These are phyloP conservation scores for Polysphondylium violaceum DNA, from an alignment of 78 protist genomes.

Conservation along the genomic window DNA sequence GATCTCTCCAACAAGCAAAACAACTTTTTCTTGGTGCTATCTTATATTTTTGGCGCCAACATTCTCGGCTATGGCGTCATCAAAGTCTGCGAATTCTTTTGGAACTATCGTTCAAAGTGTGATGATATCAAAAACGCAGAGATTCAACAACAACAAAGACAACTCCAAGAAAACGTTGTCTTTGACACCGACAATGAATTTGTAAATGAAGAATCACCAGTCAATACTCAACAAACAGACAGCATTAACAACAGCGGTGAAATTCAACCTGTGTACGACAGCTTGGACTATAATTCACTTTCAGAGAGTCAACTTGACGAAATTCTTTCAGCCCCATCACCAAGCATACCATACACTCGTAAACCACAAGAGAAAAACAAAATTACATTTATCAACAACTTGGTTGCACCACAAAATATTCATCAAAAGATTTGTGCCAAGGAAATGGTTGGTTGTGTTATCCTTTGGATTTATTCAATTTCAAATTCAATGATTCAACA, in stretches of 20 bases:
- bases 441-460: slow-evolving; percentile 24
- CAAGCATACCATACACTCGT: slow-evolving; percentile 2
- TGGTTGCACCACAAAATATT: slow-evolving; percentile 35
- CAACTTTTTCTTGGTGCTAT: neutral
- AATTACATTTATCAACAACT: slow-evolving; percentile 58
- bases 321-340: slow-evolving; percentile 52
- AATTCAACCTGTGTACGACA: neutral
- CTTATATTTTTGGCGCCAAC: slow-evolving; percentile 53
- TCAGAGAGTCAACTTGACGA: slow-evolving; percentile 35
- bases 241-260: neutral
- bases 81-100: slow-evolving; percentile 22
- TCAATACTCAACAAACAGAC: no score
- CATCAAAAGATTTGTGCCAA: slow-evolving; percentile 20
- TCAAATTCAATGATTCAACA: slow-evolving; percentile 34
- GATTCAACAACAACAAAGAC: neutral
- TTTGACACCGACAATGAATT: slow-evolving; percentile 8
- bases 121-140: neutral
- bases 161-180: neutral
- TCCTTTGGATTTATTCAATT: slow-evolving; percentile 2
- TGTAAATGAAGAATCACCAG: no score
- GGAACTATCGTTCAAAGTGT: slow-evolving; percentile 18
- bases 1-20: slow-evolving; percentile 2
- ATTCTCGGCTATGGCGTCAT: slow-evolving; percentile 39
- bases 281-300: slow-evolving; percentile 21
- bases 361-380: no score